Percentiles rank a stretch among this genome's conserved stretches.
These are phyloP conservation scores for Dactylellina sp. DNA, from an alignment of 2,329 filamentous ascomycete species.

Conservation along the genomic window DNA sequence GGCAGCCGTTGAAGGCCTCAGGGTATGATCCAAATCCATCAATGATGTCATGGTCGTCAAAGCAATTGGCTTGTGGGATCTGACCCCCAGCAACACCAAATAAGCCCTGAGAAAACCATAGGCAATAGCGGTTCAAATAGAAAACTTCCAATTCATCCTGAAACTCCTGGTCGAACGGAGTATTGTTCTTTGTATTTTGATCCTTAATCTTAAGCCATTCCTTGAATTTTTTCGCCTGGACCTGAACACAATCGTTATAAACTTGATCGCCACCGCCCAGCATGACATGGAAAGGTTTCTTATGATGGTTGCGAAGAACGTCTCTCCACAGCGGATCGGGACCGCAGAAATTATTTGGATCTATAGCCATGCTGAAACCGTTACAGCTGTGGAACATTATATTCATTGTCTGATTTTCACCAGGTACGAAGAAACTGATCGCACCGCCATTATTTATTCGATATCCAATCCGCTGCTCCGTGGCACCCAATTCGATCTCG, in stretches of 20 bases:
- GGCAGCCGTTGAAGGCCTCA: conserved; percentile 88
- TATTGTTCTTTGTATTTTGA: conserved; percentile 79
- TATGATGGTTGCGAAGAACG: conserved; percentile 89
- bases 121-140: conserved; percentile 84
- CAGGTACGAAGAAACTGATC: conserved; percentile 94
- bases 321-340: conserved; percentile 98
- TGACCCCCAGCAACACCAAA: conserved; percentile 93
- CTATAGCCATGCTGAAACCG: conserved; percentile 85
- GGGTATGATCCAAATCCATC: conserved; percentile 94
- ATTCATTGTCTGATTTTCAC: conserved; percentile 87
- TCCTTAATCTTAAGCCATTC: conserved; percentile 88
- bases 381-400: conserved; percentile 99
- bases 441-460: conserved; percentile 92
- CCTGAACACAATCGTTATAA: conserved; percentile 88
- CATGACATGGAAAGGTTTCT: conserved; percentile 96
- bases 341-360: conserved; percentile 83
- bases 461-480: conserved; percentile 88
- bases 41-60: conserved; percentile 93
- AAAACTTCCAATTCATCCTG: conserved; percentile 88
- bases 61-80: conserved; percentile 98
- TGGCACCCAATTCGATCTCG: conserved; percentile 82
- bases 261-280: conserved; percentile 94
- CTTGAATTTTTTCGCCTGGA: conserved; percentile 79
- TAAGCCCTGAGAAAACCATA: conserved; percentile 94
- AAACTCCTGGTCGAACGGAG: conserved; percentile 82